phyloP scores from a whole-genome alignment of 345 rosid species.

The Salix koriyanagi region DNA sequence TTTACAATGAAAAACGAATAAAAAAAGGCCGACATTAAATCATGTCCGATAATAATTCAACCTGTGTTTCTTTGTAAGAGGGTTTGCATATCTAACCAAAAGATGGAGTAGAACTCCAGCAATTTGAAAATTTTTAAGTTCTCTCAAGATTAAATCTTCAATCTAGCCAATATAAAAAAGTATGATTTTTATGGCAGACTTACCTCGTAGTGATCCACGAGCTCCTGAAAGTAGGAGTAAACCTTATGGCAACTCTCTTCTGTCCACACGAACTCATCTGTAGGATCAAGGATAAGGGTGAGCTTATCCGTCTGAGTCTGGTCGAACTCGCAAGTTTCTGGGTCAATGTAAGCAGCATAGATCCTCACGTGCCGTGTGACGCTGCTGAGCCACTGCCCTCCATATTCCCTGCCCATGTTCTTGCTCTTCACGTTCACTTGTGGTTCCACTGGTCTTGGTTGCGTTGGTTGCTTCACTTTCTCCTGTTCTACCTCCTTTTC shows the following conservation, averaged over 20 bases:
- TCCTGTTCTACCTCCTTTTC: constrained; percentile 10
- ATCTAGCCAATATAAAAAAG: neutral
- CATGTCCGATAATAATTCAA: too few species aligned
- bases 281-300: constrained; percentile 79
- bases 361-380: constrained; percentile 27
- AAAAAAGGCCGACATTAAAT: too few species aligned
- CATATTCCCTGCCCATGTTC: constrained; percentile 61
- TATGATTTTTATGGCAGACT: neutral
- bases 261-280: constrained; percentile 78
- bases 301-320: constrained; percentile 70
- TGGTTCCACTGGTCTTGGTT: constrained; percentile 72
- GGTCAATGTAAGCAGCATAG: constrained; percentile 32
- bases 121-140: neutral
- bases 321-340: constrained; percentile 25
- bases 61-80: too few species aligned
- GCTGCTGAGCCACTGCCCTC: constrained; percentile 42
- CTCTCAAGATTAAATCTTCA: neutral
- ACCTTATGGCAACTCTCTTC: constrained; percentile 65
- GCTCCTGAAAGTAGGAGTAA: constrained; percentile 81
- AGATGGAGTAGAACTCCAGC: too few species aligned
- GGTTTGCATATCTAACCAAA: too few species aligned
- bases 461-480: constrained; percentile 36
- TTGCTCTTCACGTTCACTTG: constrained; percentile 77
- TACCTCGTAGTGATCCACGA: constrained; percentile 95
- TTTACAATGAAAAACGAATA: too few species aligned